Evolutionary conservation across 768 basidiomycete species (phyloP), one percentile per base, ranked within the genome.

Genomic region (Leccinum uliginosum): DNA sequence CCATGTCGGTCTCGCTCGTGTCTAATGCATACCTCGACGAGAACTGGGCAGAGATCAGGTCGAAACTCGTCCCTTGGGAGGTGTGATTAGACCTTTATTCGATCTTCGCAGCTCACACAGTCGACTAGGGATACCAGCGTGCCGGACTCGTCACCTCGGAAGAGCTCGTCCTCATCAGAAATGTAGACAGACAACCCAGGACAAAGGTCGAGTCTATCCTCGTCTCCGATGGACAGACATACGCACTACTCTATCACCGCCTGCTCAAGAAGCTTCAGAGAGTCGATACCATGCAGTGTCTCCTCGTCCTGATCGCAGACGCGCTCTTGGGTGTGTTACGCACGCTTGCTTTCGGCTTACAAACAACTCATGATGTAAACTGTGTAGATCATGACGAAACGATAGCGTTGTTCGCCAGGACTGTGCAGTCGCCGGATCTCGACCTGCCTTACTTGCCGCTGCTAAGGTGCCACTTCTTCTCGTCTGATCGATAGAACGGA

Each of bases 11-110:
- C 60, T 83, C 83, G 50, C 81, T 92, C 53, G 86, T 93, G 32
- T 87, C 87, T 24, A 93, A 88, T 65, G 71, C 83, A 3, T 93
- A 88, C 76, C 83, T 98, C 59, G 91, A 94, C 62, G 93, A 96
- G 62, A 83, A 79, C 65, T 89, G 91, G 8, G 79, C 86, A 52
- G 94, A 95, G 79, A 93, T 95, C 59, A 81, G 89, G 64, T 81
- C 87, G 8, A 97, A 95, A 72, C 86, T 87, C 1, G 92, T 97
- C 11, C 94, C 94, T 62, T 98, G 96, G 96, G 94, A 97, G 86
- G 95, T 96, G 56, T 56, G 77, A 44, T 6, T 3, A 11, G 3
- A 6, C 50, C 32, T 1, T 21, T 26, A 3, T 19, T 4, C 1
- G 19, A 6, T 5, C 14, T n/a, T 19, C 43, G 15, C 30, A 17